These are phyloP conservation scores for Geotrichum fermentans DNA, from an alignment of 1,139 yeast genomes.

Conservation along the genomic window DNA sequence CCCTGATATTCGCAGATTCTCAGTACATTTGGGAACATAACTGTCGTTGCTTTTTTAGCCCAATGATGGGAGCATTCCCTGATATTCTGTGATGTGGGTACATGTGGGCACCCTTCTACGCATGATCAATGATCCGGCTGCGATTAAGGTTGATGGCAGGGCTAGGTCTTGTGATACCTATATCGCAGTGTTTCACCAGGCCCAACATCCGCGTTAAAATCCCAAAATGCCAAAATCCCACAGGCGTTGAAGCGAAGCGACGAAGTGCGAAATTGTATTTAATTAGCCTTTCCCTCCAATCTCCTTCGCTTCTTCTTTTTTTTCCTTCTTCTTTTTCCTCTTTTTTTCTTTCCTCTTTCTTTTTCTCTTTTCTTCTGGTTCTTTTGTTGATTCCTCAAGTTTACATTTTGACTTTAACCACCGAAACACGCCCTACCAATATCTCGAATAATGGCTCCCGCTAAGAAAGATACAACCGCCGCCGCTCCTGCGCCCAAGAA, in stretches of 20 bases:
- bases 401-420: neutral
- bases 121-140: too few species aligned
- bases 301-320: conserved; percentile 12
- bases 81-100: too few species aligned
- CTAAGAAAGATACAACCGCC: conserved; percentile 29
- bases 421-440: neutral
- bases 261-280: conserved; percentile 10
- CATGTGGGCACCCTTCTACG: too few species aligned
- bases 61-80: too few species aligned
- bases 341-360: conserved; percentile 9
- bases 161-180: conserved; percentile 19
- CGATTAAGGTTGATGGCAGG: neutral
- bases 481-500: conserved; percentile 30
- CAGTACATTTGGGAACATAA: too few species aligned
- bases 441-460: conserved; percentile 18
- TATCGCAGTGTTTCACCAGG: conserved; percentile 13
- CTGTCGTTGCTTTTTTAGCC: too few species aligned
- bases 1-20: too few species aligned
- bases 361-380: conserved; percentile 10
- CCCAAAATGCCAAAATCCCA: too few species aligned
- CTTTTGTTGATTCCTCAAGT: neutral
- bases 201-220: neutral
- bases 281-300: conserved; percentile 12
- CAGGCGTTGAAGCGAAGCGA: too few species aligned
- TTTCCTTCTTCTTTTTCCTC: conserved; percentile 13